phyloP scores from a whole-genome alignment of 2,329 filamentous ascomycete genomes.

The Daldinia sp. region DNA sequence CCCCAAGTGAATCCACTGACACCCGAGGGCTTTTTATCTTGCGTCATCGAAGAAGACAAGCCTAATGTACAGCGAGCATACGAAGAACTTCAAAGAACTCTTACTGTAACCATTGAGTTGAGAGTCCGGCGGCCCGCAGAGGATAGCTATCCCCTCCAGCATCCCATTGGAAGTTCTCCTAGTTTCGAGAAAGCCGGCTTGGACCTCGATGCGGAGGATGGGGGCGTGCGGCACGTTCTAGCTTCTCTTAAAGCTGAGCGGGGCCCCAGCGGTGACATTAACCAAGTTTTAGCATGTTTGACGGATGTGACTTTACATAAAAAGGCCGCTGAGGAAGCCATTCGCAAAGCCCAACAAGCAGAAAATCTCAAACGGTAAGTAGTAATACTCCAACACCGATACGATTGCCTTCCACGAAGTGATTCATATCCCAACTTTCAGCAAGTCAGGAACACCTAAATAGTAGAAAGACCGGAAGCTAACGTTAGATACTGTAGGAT shows the following conservation, averaged over 20 bases:
- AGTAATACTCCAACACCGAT: background rate
- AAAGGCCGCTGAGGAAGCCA: conserved; percentile 61
- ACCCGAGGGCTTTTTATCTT: conserved; percentile 57
- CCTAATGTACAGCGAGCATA: conserved; percentile 57
- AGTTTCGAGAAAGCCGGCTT: conserved; percentile 54
- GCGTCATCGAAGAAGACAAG: conserved; percentile 61
- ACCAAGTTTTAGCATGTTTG: conserved; percentile 62
- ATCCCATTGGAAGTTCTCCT: conserved; percentile 52
- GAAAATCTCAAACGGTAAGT: conserved; percentile 60
- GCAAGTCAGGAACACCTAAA: background rate
- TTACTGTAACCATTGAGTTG: conserved; percentile 62
- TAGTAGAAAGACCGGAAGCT: conserved; percentile 3
- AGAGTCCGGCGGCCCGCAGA: conserved; percentile 53
- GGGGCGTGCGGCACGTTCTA: conserved; percentile 58
- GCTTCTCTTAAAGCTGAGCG: conserved; percentile 63
- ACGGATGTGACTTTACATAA: conserved; percentile 66
- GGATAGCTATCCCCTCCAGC: conserved; percentile 44
- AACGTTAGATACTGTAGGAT: conserved; percentile 53
- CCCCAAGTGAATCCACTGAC: conserved; percentile 51
- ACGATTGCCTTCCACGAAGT: background rate
- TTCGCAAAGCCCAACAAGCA: conserved; percentile 63
- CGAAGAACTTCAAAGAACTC: conserved; percentile 54
- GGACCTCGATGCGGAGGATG: conserved; percentile 51
- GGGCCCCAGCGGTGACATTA: conserved; percentile 57
- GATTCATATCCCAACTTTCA: background rate